Percentiles rank a stretch among this genome's conserved stretches.
These are phyloP conservation scores for Priceomyces melissophilus DNA, from an alignment of 805 yeast species.

Conservation along the genomic window DNA sequence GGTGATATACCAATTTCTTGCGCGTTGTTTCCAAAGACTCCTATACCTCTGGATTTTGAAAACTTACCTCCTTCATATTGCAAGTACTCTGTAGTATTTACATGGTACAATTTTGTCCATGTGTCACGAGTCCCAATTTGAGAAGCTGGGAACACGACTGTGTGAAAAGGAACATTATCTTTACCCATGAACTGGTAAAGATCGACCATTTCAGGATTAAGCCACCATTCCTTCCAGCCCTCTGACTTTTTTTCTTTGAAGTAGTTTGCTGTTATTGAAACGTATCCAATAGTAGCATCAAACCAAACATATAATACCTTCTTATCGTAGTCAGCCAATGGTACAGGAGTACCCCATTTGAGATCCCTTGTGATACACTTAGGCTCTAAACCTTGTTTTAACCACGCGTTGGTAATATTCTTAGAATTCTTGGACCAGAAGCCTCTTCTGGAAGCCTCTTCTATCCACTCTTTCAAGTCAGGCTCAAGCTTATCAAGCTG, in stretches of 20 bases:
- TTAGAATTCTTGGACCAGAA: constrained; percentile 90
- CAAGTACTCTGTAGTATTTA: constrained; percentile 92
- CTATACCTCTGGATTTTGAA: constrained; percentile 95
- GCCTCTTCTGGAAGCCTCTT: constrained; percentile 64
- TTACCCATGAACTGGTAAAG: constrained; percentile 98
- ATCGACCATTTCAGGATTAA: constrained; percentile 80
- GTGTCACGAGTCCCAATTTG: constrained; percentile 81
- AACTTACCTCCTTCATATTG: constrained; percentile 98
- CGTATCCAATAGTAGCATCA: constrained; percentile 96
- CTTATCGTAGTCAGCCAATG: constrained; percentile 76
- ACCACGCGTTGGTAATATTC: constrained; percentile 89
- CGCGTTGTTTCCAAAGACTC: constrained; percentile 98
- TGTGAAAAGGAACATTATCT: constrained; percentile 98
- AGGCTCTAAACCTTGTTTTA: constrained; percentile 87
- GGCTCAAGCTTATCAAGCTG: constrained; percentile 82
- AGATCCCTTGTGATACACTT: constrained; percentile 97
- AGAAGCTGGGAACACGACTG: constrained; percentile 95
- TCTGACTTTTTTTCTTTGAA: constrained; percentile 32
- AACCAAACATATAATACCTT: constrained; percentile 98
- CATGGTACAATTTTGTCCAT: constrained; percentile 90
- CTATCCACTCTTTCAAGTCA: constrained; percentile 68
- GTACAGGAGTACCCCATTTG: constrained; percentile 98
- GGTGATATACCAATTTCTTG: constrained; percentile 87
- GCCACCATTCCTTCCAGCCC: constrained; percentile 93
- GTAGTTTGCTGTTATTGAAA: constrained; percentile 93